Evolutionary conservation across 1,139 yeast species (phyloP).

Genomic region (Blastobotrys indianensis): DNA sequence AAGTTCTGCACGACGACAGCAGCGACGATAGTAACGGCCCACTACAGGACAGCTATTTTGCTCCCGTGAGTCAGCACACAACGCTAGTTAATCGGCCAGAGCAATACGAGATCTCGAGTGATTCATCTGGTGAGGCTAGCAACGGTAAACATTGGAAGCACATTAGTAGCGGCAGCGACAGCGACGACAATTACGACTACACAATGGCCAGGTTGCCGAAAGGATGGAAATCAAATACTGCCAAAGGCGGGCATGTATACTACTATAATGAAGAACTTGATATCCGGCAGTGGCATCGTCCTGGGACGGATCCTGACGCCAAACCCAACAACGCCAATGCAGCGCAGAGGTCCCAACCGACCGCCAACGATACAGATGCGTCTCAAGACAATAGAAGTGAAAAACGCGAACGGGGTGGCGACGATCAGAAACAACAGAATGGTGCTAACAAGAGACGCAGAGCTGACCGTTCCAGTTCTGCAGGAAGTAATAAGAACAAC

Average conservation of each 20-base stretch:
- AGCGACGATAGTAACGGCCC: slow-evolving; percentile 3
- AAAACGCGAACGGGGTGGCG: too few relatives aligned
- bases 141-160: too few relatives aligned
- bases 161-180: too few relatives aligned
- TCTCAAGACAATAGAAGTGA: neutral
- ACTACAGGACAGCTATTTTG: neutral
- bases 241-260: slow-evolving; percentile 37
- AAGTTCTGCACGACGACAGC: neutral
- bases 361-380: slow-evolving; percentile 4
- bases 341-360: neutral
- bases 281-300: slow-evolving; percentile 56
- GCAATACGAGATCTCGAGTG: too few relatives aligned
- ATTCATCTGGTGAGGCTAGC: too few relatives aligned
- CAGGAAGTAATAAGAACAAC: neutral
- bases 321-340: slow-evolving; percentile 4
- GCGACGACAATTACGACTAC: neutral
- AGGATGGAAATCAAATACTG: slow-evolving; percentile 37
- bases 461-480: neutral
- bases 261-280: slow-evolving; percentile 48
- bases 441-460: slow-evolving; percentile 1
- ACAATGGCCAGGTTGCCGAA: slow-evolving; percentile 7
- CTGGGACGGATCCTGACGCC: slow-evolving; percentile 26
- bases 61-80: too few relatives aligned
- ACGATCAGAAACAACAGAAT: slow-evolving; percentile 1
- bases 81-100: too few relatives aligned